Conservation (phyloP, 768 basidiomycete genomes). For the Termitomyces bulborhizus region DNA sequence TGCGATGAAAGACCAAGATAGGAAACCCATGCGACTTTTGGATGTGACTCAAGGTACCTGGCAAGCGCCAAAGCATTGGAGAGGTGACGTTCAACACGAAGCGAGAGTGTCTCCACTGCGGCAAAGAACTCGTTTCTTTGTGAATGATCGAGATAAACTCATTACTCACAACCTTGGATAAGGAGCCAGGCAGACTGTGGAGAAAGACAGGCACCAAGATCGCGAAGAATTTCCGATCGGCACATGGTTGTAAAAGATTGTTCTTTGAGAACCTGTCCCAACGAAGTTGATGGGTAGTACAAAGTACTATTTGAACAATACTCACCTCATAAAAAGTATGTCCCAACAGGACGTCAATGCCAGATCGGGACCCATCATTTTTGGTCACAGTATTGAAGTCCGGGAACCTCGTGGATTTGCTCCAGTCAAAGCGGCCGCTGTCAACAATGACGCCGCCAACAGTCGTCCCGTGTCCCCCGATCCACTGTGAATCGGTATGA, state of each 20-base stretch:
- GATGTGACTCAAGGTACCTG: slow-evolving; percentile 45
- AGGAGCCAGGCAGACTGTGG: slow-evolving; percentile 56
- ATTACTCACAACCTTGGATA: slow-evolving; percentile 33
- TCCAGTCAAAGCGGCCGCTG: slow-evolving; percentile 55
- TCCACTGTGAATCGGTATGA: slow-evolving; percentile 46
- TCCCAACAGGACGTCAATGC: slow-evolving; percentile 6
- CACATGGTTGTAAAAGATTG: slow-evolving; percentile 13
- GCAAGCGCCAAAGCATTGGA: slow-evolving; percentile 41
- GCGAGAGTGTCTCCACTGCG: slow-evolving; percentile 49
- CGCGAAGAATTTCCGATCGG: slow-evolving; percentile 50
- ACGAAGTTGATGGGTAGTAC: not conserved
- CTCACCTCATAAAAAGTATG: slow-evolving; percentile 10
- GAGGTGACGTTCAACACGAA: slow-evolving; percentile 52
- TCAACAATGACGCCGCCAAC: slow-evolving; percentile 62
- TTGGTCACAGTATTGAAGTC: slow-evolving; percentile 9
- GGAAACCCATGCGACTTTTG: slow-evolving; percentile 55
- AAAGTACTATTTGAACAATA: not conserved
- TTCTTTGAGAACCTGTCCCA: slow-evolving; percentile 10
- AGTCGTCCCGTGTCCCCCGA: slow-evolving; percentile 60
- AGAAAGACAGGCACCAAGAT: slow-evolving; percentile 46
- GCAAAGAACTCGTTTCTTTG: not conserved
- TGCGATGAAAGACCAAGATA: slow-evolving; percentile 55
- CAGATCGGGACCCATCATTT: not conserved
- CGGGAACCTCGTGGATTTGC: slow-evolving; percentile 38
- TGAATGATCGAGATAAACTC: not conserved